Evolutionary conservation across 768 basidiomycete genomes (phyloP), one percentile per base, ranked within the genome.

Genomic region (Lanmaoa rubissima): DNA sequence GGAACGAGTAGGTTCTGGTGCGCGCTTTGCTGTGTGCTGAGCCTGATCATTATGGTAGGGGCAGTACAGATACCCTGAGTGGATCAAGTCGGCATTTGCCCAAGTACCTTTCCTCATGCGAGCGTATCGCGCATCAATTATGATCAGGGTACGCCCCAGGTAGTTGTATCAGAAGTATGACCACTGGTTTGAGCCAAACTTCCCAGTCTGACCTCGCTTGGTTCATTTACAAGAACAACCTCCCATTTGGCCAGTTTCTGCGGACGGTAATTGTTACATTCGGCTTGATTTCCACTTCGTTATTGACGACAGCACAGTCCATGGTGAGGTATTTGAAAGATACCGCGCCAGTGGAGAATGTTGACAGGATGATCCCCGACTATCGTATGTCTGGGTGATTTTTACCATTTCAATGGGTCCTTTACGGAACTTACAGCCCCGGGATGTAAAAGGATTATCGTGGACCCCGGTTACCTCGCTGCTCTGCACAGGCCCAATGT

Each of bases 401-500:
- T 59, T 31, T 46, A 47, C 21, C 17, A 26, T 17, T 47, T 43
- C 31, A 38, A 48, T n/a, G 17, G 12, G 28, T 12, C 12, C 10
- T n/a, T 40, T 14, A 39, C 21, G 16, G 24, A 34, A 21, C 14
- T 42, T 36, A 38, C 48, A 83, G 82, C 79, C 42, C 78, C 80
- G 26, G 84, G 82, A 35, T 85, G 83, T 65, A 85, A 83, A 65
- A 75, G 86, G 26, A 75, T 86, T 19, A 80, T 88, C 35, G 74
- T 82, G 78, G 77, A 55, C 32, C 52, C 21, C 35, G n/a, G 35
- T 17, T 87, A 85, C 64, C 76, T 88, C 19, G 66, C 76, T n/a
- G 71, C 75, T 26, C 67, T 87, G 31, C 28, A 40, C 11, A 39
- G 38, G 28, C 75, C 81, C 1, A 86, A 88, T 65, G 79, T 87